These are phyloP conservation scores for Lipomyces sp. DNA, from an alignment of 805 yeast genomes.

Conservation along the genomic window DNA sequence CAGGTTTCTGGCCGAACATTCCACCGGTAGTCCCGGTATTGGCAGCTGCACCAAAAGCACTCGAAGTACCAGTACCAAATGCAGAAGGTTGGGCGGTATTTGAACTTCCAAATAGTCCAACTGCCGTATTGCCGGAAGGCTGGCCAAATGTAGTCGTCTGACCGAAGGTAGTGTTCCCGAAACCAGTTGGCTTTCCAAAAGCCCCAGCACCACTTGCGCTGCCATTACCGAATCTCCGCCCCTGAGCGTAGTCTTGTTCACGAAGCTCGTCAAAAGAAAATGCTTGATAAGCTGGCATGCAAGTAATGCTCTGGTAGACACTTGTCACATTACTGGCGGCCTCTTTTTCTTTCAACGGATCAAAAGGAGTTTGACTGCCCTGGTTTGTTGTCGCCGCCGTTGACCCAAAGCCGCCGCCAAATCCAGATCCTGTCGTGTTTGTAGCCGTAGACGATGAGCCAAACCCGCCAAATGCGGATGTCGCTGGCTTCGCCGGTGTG, in stretches of 20 bases:
- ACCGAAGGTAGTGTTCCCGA: slow-evolving; percentile 34
- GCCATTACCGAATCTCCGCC: slow-evolving; percentile 43
- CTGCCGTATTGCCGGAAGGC: slow-evolving; percentile 12
- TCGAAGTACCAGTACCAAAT: slow-evolving; percentile 26
- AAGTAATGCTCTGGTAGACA: slow-evolving; percentile 60
- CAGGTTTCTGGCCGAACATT: slow-evolving; percentile 27
- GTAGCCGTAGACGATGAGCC: slow-evolving; percentile 23
- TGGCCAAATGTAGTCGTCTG: slow-evolving; percentile 30
- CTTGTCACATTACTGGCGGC: slow-evolving; percentile 21
- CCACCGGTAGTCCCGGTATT: slow-evolving; percentile 27
- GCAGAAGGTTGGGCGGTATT: slow-evolving; percentile 23
- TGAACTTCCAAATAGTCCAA: slow-evolving; percentile 47
- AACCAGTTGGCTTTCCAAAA: slow-evolving; percentile 32
- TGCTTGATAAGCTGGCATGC: slow-evolving; percentile 87
- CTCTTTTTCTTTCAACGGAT: slow-evolving; percentile 32
- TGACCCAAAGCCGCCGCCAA: slow-evolving; percentile 17
- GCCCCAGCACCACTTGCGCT: slow-evolving; percentile 31
- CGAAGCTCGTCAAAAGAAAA: slow-evolving; percentile 86
- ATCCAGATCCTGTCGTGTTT: slow-evolving; percentile 15
- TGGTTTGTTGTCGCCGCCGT: slow-evolving; percentile 18
- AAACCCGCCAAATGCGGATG: slow-evolving; percentile 30
- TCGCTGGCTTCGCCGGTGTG: slow-evolving; percentile 12
- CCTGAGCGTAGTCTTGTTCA: slow-evolving; percentile 77
- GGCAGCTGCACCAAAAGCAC: slow-evolving; percentile 25
- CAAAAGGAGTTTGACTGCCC: slow-evolving; percentile 30